Conservation (phyloP, 192 early-diverging fungal species). For the Obelidium mucronatum region DNA sequence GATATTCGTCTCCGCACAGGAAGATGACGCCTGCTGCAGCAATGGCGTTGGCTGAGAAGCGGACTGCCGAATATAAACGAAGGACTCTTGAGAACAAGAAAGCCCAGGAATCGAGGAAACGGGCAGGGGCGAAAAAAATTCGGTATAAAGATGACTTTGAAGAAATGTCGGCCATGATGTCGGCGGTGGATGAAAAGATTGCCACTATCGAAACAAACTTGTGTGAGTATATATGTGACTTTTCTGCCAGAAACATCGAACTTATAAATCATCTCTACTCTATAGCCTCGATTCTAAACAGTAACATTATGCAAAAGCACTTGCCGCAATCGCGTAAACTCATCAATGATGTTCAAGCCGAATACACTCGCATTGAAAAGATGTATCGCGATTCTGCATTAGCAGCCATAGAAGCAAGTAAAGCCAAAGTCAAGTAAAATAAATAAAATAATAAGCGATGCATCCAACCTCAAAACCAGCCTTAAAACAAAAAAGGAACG, state of each 20-base stretch:
- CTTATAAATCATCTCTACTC: no score
- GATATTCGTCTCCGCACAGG: background rate
- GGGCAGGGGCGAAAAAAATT: background rate
- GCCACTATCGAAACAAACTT: slow-evolving; percentile 50
- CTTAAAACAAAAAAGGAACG: background rate
- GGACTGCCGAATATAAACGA: slow-evolving; percentile 18
- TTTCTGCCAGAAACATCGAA: background rate
- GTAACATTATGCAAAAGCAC: slow-evolving; percentile 28
- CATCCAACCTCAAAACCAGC: background rate
- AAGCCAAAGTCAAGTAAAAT: background rate
- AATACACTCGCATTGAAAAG: slow-evolving; percentile 48
- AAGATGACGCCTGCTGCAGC: slow-evolving; percentile 14
- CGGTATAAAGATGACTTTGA: slow-evolving; percentile 52
- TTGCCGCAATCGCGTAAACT: slow-evolving; percentile 44
- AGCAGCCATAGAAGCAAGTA: slow-evolving; percentile 28
- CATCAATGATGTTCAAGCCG: slow-evolving; percentile 45
- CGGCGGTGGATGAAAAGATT: slow-evolving; percentile 41
- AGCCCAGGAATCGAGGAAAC: background rate
- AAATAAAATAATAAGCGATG: background rate
- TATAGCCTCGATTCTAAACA: slow-evolving; percentile 30
- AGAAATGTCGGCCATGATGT: slow-evolving; percentile 50
- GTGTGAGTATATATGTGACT: slow-evolving; percentile 32
- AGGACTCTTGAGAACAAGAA: slow-evolving; percentile 9
- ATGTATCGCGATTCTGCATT: slow-evolving; percentile 45
- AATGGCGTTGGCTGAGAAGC: slow-evolving; percentile 14